Base-by-base conservation (phyloP, 768 basidiomycete species). In the Agaricus subrufescens region DNA sequence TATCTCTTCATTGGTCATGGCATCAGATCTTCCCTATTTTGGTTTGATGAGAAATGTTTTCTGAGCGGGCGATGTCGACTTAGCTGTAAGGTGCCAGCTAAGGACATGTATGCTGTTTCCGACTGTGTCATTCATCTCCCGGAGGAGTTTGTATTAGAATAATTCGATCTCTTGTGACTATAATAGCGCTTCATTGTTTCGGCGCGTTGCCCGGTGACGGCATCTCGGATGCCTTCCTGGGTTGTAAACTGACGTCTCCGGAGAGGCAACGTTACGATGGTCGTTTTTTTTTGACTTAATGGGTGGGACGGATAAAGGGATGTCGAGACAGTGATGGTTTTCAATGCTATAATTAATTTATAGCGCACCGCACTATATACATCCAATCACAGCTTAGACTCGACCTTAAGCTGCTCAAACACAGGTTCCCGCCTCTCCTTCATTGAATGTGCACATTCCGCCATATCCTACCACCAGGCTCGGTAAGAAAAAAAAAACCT, bases 391-490 rank as follows among this genome's bases (percentile, higher is more conserved):
- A 56, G 43, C 26, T 56, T 56, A 5, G 55, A 66, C 5, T 61
- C 30, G 30, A 67, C 46, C 39, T 64, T 63, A 15, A 71, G 44
- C 2, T 64, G 56, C 1, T 64, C 57, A 47, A 75, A 76, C 15
- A 60, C 63, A 7, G 76, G 68, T 14, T 47, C 43, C 38, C 68
- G 60, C 55, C 72, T 72, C 15, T 68, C 58, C 42, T 67, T 63
- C 31, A 63, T 70, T 0, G 75, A 71, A n/a, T 61, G 58, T 6
- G 75, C 54, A 38, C 66, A 69, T 54, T 72, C 72, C 10, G 61
- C 56, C 30, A 75, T 73, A 63, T 77, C 75, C 76, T 78, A 8
- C 27, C 14, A 29, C n/a, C 46, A 58, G 26, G 30, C 27, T 1
- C 3, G 7, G 11, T 34, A 8, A 34, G 34, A 3, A 8, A 31